Evolutionary conservation across 164 flowering plant genomes (phyloP), one percentile per base, ranked within the genome.

Genomic region (Vitis riparia): DNA sequence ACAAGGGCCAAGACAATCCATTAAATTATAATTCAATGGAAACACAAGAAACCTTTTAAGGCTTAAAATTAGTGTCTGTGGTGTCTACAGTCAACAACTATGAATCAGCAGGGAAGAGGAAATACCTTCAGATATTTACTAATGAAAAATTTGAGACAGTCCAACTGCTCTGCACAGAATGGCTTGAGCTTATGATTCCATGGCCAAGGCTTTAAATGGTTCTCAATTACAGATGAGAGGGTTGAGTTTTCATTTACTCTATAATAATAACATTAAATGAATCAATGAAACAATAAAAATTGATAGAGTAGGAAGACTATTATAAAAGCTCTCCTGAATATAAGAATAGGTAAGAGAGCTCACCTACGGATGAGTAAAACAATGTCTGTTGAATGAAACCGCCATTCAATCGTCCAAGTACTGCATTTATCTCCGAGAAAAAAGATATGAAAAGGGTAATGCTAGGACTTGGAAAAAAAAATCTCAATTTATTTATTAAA

Each of bases 391-490:
- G 91, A 88, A 78, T 89, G 89, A 79, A 95, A 93, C 27, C 82
- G 80, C 97, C 97, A 93, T 70, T 95, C 99, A 49, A 93, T 85
- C 48, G 96, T 93, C 98, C 99, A 95, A 15, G 64, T 76, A 63
- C 93, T 90, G 63, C 74, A 70, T 59, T 89, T 89, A 71, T 6
- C 16, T n/a, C 56, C 2, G 9, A n/a, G 5, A 11, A 32, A 13
- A 61, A 1, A n/a, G 37, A 13, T 8, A 62, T 11, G 2, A 8
- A 2, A 6, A 51, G 27, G 5, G 61, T 14, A 4, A 32, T 32
- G 44, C 8, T 32, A 32, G 7, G 5, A 32, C 44, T 32, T 23
- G 27, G 44, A 32, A 6, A 23, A 23, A 4, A 32, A 32, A 4
- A 23, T 32, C 44, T 32, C 44, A 4, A 32, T 32, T 6, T 32